phyloP scores from a whole-genome alignment of 2,329 filamentous ascomycete species.

The Ampelomyces quisqualis region DNA sequence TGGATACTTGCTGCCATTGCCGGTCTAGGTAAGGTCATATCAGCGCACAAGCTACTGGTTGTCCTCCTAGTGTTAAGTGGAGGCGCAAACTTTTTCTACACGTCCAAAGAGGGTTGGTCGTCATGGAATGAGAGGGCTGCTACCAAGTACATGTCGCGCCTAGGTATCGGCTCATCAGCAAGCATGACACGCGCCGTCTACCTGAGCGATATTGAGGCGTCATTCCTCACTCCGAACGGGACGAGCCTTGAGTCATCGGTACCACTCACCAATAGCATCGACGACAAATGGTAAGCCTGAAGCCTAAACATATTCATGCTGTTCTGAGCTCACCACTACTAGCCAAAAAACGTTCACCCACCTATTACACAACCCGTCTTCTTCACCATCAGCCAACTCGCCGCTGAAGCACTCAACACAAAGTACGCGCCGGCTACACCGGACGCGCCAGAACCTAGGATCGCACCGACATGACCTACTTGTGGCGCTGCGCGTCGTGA shows the following conservation, averaged over 20 bases:
- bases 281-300: slow-evolving; percentile 33
- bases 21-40: slow-evolving; percentile 66
- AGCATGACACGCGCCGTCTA: slow-evolving; percentile 87
- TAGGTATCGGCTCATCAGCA: slow-evolving; percentile 76
- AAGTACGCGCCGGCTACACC: slow-evolving; percentile 61
- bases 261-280: slow-evolving; percentile 13
- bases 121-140: slow-evolving; percentile 89
- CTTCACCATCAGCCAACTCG: slow-evolving; percentile 18
- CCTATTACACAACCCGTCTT: slow-evolving; percentile 32
- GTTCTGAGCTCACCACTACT: slow-evolving; percentile 8
- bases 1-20: slow-evolving; percentile 68
- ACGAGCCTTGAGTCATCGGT: slow-evolving; percentile 26
- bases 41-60: slow-evolving; percentile 74
- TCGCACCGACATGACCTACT: slow-evolving; percentile 85
- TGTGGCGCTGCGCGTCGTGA: slow-evolving; percentile 86
- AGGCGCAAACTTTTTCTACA: slow-evolving; percentile 71
- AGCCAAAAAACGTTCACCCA: slow-evolving; percentile 43
- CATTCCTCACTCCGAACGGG: slow-evolving; percentile 47
- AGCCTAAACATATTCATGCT: not conserved
- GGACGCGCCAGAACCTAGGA: slow-evolving; percentile 80
- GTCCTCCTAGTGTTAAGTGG: slow-evolving; percentile 67
- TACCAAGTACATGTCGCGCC: slow-evolving; percentile 72
- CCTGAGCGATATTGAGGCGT: slow-evolving; percentile 74
- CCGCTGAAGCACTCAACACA: slow-evolving; percentile 28
- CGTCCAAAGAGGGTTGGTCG: slow-evolving; percentile 68